Percentiles rank a stretch among this genome's conserved stretches.
Evolutionary conservation across 108 stramenopile genomes (phyloP).

Genomic region (Asterionellopsis glacialis): DNA sequence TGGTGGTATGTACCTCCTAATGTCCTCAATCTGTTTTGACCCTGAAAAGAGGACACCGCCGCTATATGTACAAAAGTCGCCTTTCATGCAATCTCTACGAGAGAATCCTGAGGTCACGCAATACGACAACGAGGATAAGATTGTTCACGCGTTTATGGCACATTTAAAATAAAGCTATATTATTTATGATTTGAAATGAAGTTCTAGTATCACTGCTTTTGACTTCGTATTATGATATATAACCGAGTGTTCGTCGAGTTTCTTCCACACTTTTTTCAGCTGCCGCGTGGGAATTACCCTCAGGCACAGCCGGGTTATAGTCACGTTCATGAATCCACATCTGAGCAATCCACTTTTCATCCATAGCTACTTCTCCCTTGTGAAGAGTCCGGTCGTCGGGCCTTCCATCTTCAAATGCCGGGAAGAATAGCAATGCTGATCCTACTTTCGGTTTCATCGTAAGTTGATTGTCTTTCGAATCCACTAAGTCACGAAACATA

Average conservation of each 20-base stretch:
- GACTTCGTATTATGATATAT: background rate
- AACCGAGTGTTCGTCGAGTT: constrained; percentile 13
- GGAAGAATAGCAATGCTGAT: constrained; percentile 70
- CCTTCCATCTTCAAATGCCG: constrained; percentile 50
- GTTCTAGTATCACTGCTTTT: no score
- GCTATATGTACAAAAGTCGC: no score
- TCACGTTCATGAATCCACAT: constrained; percentile 65
- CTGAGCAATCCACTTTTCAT: constrained; percentile 74
- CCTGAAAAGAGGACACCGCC: no score
- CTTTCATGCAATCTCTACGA: no score
- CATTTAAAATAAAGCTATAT: no score
- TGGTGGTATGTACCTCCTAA: no score
- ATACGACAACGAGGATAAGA: no score
- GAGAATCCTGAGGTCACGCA: no score
- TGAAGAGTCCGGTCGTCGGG: constrained; percentile 62
- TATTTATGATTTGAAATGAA: no score
- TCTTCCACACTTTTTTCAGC: constrained; percentile 30
- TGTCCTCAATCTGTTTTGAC: no score
- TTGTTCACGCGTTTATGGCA: no score
- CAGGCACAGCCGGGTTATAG: constrained; percentile 55
- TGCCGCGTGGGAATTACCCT: constrained; percentile 52
- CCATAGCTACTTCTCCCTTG: constrained; percentile 56
- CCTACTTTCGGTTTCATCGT: constrained; percentile 51
- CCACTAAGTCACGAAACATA: constrained; percentile 60
- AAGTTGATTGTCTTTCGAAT: constrained; percentile 17